A percentile compares a stretch with the other conserved stretches of the same genome.
phyloP scores from a whole-genome alignment of 805 yeast genomes.

The Candida morakotiae region DNA sequence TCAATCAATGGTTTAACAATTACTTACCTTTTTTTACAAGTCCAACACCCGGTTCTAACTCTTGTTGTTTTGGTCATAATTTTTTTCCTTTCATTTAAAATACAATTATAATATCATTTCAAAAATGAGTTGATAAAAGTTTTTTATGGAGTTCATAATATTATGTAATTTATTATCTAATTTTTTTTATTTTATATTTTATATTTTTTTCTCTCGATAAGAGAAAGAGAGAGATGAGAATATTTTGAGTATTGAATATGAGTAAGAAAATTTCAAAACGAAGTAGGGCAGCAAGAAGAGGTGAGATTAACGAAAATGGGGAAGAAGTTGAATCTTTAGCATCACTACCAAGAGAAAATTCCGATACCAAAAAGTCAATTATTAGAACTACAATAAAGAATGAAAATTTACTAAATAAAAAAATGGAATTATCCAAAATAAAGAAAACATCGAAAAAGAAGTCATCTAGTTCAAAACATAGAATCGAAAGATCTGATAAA shows the following conservation, averaged over 20 bases:
- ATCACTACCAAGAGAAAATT: conserved; percentile 54
- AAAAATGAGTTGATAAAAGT: neutral
- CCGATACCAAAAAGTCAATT: conserved; percentile 58
- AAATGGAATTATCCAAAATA: conserved; percentile 41
- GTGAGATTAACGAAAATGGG: conserved; percentile 35
- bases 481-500: conserved; percentile 47
- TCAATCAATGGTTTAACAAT: neutral
- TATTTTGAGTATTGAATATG: neutral
- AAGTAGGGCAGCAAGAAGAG: conserved; percentile 77
- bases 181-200: neutral
- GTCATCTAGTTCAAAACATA: conserved; percentile 26
- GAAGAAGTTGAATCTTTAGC: conserved; percentile 48
- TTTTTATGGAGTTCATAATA: neutral
- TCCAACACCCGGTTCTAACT: conserved; percentile 30
- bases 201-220: neutral
- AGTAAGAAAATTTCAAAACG: conserved; percentile 49
- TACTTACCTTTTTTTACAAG: conserved; percentile 31
- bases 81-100: neutral
- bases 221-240: neutral
- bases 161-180: conserved; percentile 1
- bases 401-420: conserved; percentile 55
- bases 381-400: conserved; percentile 66
- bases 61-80: conserved; percentile 21
- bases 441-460: conserved; percentile 26
- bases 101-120: neutral